Evolutionary conservation across 2,329 filamentous ascomycete species (phyloP).

Genomic region (Venturia nashicola): DNA sequence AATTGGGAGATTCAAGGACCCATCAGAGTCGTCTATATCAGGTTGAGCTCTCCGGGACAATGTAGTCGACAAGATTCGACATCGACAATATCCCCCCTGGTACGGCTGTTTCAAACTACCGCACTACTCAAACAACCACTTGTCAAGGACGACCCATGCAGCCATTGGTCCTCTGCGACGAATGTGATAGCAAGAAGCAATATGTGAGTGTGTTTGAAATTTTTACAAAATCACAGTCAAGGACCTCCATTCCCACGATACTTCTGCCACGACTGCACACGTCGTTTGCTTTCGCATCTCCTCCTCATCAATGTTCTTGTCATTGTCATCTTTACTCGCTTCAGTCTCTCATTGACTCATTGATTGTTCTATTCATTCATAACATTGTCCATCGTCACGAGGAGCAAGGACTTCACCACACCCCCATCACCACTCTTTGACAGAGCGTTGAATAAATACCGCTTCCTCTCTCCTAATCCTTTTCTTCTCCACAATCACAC

Average conservation of each 20-base stretch:
- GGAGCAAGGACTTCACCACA: background rate
- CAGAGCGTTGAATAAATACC: background rate
- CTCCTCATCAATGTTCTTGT: background rate
- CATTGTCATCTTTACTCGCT: background rate
- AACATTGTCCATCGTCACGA: background rate
- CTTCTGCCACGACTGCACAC: background rate
- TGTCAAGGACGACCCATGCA: background rate
- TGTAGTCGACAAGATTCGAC: background rate
- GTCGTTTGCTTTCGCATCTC: background rate
- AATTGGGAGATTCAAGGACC: background rate
- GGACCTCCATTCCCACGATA: background rate
- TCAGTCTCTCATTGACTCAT: slow-evolving; percentile 1
- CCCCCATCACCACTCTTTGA: slow-evolving; percentile 1
- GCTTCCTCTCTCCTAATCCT: background rate
- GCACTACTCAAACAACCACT: background rate
- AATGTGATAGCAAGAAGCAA: background rate
- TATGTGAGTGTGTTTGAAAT: background rate
- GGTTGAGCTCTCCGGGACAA: background rate
- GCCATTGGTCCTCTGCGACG: background rate
- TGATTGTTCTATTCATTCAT: background rate
- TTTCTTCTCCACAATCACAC: background rate
- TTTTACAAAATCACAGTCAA: slow-evolving; percentile 1
- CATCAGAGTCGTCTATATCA: background rate
- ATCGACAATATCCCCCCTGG: background rate
- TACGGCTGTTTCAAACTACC: background rate